Conservation (phyloP, 176 grass and related monocot species). For the Hordeum marinum region DNA sequence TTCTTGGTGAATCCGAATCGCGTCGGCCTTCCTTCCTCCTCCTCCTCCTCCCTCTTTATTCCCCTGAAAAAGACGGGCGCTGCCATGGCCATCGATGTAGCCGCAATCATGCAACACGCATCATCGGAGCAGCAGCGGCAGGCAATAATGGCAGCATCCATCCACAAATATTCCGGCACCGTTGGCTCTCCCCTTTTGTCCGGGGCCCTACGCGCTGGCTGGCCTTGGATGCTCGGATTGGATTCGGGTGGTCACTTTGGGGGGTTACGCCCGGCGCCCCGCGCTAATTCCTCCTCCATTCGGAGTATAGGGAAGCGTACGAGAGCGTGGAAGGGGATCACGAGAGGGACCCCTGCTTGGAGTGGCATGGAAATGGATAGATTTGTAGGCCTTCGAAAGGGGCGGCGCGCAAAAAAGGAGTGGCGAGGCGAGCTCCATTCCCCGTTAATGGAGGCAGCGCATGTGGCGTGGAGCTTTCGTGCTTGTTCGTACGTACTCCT, state of each 20-base stretch:
- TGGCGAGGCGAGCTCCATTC: conserved; percentile 7
- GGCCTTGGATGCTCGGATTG: neutral
- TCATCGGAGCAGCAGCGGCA: no score
- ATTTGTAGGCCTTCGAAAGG: conserved; percentile 41
- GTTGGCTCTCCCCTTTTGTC: neutral
- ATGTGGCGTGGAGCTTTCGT: neutral
- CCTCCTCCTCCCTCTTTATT: conserved; percentile 41
- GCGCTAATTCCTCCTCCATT: neutral
- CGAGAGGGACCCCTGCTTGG: conserved; percentile 14
- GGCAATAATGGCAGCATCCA: neutral
- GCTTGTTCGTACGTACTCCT: neutral
- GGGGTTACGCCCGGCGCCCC: neutral
- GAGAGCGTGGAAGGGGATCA: neutral
- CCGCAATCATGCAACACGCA: neutral
- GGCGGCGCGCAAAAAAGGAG: conserved; percentile 10
- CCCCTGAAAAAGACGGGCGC: conserved; percentile 5
- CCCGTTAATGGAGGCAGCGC: conserved; percentile 30
- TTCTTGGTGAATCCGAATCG: conserved; percentile 13
- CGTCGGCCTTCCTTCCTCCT: neutral
- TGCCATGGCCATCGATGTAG: neutral
- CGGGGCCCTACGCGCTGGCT: no score
- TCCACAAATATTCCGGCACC: neutral
- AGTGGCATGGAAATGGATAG: conserved; percentile 26
- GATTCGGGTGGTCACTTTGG: conserved; percentile 23
- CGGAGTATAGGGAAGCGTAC: neutral